phyloP scores from a whole-genome alignment of 192 early-diverging fungal species.

The Coemansia sp. region DNA sequence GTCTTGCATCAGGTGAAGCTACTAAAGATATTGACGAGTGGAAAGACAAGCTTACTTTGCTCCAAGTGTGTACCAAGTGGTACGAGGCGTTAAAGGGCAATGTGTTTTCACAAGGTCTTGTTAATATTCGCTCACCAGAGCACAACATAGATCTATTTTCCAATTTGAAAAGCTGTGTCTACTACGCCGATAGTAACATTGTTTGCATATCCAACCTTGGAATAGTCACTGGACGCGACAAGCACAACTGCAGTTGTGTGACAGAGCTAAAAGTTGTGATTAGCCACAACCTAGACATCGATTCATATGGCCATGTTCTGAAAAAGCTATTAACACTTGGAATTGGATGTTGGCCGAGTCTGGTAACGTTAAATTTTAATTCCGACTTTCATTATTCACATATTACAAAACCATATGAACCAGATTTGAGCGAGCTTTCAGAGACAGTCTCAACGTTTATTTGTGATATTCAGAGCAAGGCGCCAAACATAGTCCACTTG shows the following conservation, averaged over 20 bases:
- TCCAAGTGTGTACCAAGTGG: not conserved
- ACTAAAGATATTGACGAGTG: not conserved
- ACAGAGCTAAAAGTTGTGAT: not conserved
- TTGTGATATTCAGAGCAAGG: not conserved
- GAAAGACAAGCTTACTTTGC: not conserved
- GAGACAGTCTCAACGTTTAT: not conserved
- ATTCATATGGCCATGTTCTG: not conserved
- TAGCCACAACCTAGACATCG: not conserved
- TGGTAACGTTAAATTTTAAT: not conserved
- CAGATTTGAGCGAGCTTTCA: no score
- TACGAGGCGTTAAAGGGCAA: not conserved
- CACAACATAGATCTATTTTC: not conserved
- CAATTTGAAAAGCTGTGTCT: not conserved
- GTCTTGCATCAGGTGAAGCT: not conserved
- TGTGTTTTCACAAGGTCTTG: not conserved
- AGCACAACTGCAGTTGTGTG: not conserved
- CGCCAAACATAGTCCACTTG: not conserved
- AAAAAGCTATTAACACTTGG: not conserved
- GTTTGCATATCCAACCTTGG: not conserved
- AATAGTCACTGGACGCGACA: not conserved
- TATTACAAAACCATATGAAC: no score
- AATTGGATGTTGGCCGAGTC: not conserved
- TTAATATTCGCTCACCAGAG: not conserved
- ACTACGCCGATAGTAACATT: not conserved
- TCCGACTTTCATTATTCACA: no score